Base-by-base conservation (phyloP, 2,329 filamentous ascomycete species). In the Trichoderma atroviride region DNA sequence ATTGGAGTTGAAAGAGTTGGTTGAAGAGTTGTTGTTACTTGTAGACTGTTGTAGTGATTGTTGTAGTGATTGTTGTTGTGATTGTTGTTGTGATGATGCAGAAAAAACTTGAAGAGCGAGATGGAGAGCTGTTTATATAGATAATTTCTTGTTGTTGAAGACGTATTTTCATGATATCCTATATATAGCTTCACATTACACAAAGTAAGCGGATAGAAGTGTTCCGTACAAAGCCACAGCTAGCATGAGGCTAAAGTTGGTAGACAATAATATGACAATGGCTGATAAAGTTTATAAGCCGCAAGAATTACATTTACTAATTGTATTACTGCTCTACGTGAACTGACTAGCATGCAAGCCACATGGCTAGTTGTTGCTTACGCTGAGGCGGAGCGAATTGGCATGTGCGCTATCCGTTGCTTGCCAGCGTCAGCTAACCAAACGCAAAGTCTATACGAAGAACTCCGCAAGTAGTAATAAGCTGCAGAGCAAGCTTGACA, bases 221-320 rank as follows among this genome's bases (percentile, higher is more conserved):
- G 35, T 60, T 60, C 58, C 58, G 58, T 29, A 47, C 58, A 61
- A 61, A 61, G 58, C 63, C 50, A 72, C 71, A 68, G 76, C 75
- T 56, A 76, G 71, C 22, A 40, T 57, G 69, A 76, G 75, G 43
- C 55, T 70, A 31, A 75, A 53, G 35, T 53, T 66, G 59, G 73
- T 62, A 7, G 69, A 71, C n/a, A 61, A 60, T 43, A 60, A 60
- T 43, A n/a, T 43, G 57, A 35, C 35, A 43, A 19, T 60, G 35
- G 57, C 57, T 60, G 27, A 62, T 63, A 22, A 22, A 50, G 14
- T 50, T 22, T 24, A 50, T 50, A 50, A 50, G 47, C 47, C 40
- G 47, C 47, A 50, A 22, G 24, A 24, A 11, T 13, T 50, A 50
- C 22, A 50, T 24, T 50, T 50, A 50, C 11, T 24, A 24, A 50